Conservation (phyloP, 192 early-diverging fungal genomes). For the Geranomyces variabilis region DNA sequence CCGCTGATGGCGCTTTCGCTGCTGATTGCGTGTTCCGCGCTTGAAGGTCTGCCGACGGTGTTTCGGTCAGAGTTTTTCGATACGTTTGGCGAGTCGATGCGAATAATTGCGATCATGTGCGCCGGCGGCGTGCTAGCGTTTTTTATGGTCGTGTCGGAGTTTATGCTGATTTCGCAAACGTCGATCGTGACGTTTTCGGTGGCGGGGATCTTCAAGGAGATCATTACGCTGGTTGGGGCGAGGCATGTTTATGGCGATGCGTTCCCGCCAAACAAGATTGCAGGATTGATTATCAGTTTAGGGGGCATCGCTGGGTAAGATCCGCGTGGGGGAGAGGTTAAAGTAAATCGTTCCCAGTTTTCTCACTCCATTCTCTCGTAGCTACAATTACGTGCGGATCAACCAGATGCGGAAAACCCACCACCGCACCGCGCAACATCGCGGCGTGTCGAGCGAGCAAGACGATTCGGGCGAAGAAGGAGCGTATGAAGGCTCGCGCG, state of each 20-base stretch:
- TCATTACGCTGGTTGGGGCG: slow-evolving; percentile 77
- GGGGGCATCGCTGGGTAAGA: slow-evolving; percentile 70
- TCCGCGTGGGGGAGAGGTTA: no score
- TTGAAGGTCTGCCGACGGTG: slow-evolving; percentile 63
- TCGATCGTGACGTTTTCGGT: slow-evolving; percentile 89
- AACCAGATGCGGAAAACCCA: slow-evolving; percentile 15
- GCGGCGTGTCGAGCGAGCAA: not conserved
- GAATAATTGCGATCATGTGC: slow-evolving; percentile 63
- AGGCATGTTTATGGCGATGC: slow-evolving; percentile 80
- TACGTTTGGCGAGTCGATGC: slow-evolving; percentile 28
- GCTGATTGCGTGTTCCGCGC: slow-evolving; percentile 60
- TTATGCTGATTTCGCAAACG: slow-evolving; percentile 77
- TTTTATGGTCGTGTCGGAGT: slow-evolving; percentile 86
- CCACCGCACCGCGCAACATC: not conserved
- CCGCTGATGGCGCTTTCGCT: slow-evolving; percentile 77
- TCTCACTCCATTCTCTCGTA: no score
- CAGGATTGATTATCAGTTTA: slow-evolving; percentile 80
- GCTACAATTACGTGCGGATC: slow-evolving; percentile 56
- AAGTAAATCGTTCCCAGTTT: no score
- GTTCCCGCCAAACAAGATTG: slow-evolving; percentile 72
- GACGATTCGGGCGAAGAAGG: slow-evolving; percentile 4
- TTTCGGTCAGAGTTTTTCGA: slow-evolving; percentile 55
- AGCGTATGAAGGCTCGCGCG: not conserved
- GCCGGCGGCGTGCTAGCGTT: slow-evolving; percentile 86
- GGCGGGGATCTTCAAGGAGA: slow-evolving; percentile 82